Base-by-base conservation (phyloP, 164 flowering plant species). In the Litsea cubeba region DNA sequence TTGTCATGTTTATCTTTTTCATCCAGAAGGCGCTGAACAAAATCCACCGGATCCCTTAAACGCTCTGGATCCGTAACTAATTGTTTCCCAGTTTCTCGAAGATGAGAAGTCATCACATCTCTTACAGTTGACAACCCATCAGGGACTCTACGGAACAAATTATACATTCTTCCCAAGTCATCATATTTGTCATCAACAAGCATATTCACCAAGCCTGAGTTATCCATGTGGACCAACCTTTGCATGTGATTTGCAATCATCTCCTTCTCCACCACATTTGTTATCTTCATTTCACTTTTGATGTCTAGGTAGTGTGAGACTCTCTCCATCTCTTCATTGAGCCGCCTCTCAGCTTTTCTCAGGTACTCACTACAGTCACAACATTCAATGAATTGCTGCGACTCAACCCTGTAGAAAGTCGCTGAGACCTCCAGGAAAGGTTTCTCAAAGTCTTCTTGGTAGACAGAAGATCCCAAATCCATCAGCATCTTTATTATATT, bases 181-280 rank as follows among this genome's bases (percentile, higher is more conserved):
- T 91, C 99, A 79, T 90, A 91, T 73, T 87, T 91, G 74, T 95
- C 97, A 83, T 95, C 90, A 71, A 89, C 83, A 71, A 95, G 91
- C 99, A 95, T 95, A 79, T 83, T 88, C 35, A 95, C 95, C 74
- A 93, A 69, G 30, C 99, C 99, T 5, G 97, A 95, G 70, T 91
- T 92, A 75, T 95, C 99, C 99, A 95, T 93, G 78, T 93, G 93
- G 22, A 95, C 97, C 49, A 95, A 75, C 72, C 92, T 84, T 73
- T 77, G 85, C 97, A 95, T 95, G 87, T 93, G 95, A 78, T 88
- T 91, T 12, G 88, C 94, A 83, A 95, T 91, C 99, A 95, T 93
- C 87, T 95, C 97, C 74, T 84, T 89, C 85, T 93, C 99, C 68
- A 95, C 99, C 74, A 93, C 97, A 80, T 81, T 84, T 20, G 95